Percentiles rank a stretch among this genome's conserved stretches.
Evolutionary conservation across 1,139 yeast genomes (phyloP).

Genomic region (Zygosaccharomyces pseudobailii): DNA sequence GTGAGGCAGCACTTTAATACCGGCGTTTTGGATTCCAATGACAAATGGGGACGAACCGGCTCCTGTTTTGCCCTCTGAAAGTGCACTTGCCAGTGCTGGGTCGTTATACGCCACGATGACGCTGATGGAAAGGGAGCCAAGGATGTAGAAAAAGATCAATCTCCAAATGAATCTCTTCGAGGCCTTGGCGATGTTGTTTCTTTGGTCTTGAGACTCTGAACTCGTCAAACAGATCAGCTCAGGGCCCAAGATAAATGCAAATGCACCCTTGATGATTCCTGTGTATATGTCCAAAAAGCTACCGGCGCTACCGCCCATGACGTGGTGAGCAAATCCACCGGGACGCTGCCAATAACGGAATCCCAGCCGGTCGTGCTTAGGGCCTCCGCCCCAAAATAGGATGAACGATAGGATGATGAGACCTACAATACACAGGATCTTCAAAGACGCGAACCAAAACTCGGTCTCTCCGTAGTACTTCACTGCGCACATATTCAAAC

Average conservation of each 20-base stretch:
- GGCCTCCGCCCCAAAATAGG: conserved; percentile 82
- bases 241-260: conserved; percentile 71
- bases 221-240: conserved; percentile 47
- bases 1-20: conserved; percentile 46
- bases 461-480: conserved; percentile 50
- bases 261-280: conserved; percentile 56
- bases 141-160: conserved; percentile 42
- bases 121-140: conserved; percentile 43
- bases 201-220: conserved; percentile 47
- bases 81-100: conserved; percentile 36
- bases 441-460: conserved; percentile 48
- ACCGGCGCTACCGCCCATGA: conserved; percentile 49
- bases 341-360: conserved; percentile 65
- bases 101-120: conserved; percentile 46
- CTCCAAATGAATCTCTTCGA: conserved; percentile 45
- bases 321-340: conserved; percentile 49
- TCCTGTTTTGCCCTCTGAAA: conserved; percentile 38
- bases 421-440: conserved; percentile 65
- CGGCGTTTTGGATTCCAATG: conserved; percentile 47
- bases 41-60: conserved; percentile 54
- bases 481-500: conserved; percentile 44
- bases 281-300: conserved; percentile 60
- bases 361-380: conserved; percentile 58
- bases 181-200: conserved; percentile 46
- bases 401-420: conserved; percentile 65